These are phyloP conservation scores for Actinomortierella ambigua DNA, from an alignment of 371 early-diverging fungal genomes.

Conservation along the genomic window DNA sequence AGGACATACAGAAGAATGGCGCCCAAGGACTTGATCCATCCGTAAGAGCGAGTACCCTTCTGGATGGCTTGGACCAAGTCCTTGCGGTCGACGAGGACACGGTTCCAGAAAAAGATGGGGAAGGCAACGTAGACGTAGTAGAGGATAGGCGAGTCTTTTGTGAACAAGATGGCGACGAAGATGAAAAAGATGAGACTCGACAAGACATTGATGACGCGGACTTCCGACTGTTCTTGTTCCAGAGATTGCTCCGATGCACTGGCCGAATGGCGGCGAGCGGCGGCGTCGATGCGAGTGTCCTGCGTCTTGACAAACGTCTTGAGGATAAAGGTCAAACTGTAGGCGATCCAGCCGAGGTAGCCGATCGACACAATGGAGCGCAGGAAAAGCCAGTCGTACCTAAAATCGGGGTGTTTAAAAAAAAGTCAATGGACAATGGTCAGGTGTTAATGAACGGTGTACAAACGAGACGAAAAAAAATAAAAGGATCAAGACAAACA, in stretches of 20 bases:
- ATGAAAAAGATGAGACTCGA: constrained; percentile 48
- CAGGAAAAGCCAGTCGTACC: constrained; percentile 93
- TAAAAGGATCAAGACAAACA: not conserved
- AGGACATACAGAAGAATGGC: constrained; percentile 51
- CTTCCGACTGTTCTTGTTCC: not conserved
- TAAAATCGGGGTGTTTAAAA: too few relatives aligned
- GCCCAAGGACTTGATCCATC: constrained; percentile 32
- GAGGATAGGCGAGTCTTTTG: constrained; percentile 78
- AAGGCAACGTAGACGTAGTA: constrained; percentile 89
- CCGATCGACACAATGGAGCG: constrained; percentile 84
- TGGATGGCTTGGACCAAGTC: constrained; percentile 43
- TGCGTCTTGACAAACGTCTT: constrained; percentile 34
- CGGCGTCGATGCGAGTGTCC: constrained; percentile 17
- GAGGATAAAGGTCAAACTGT: constrained; percentile 77
- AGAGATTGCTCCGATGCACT: not conserved
- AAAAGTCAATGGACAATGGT: too few relatives aligned
- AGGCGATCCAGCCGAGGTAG: constrained; percentile 93
- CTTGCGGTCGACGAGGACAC: constrained; percentile 56
- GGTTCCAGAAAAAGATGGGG: constrained; percentile 87
- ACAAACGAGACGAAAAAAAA: not conserved
- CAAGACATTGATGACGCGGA: constrained; percentile 45
- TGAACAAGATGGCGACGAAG: constrained; percentile 57
- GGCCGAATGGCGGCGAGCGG: not conserved
- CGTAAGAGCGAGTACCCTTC: constrained; percentile 30
- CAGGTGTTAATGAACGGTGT: too few relatives aligned